These are phyloP conservation scores for Phytophthora multivora DNA, from an alignment of 352 stramenopile genomes.

Conservation along the genomic window DNA sequence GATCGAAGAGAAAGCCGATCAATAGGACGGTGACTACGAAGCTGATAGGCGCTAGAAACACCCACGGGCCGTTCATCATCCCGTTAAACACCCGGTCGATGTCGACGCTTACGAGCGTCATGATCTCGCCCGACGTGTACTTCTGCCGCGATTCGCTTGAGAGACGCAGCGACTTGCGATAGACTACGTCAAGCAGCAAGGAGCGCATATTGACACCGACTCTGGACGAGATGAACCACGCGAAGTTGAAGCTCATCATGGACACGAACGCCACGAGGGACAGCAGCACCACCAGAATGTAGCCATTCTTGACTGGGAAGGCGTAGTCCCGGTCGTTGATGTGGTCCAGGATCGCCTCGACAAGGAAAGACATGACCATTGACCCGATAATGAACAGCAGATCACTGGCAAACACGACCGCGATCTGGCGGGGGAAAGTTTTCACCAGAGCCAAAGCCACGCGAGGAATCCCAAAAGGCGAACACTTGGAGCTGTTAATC, in stretches of 20 bases:
- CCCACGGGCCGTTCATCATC: conserved; percentile 50
- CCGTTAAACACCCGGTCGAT: conserved; percentile 58
- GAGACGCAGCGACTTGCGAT: conserved; percentile 57
- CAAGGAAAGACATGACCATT: conserved; percentile 24
- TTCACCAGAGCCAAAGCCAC: conserved; percentile 23
- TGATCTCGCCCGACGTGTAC: conserved; percentile 62
- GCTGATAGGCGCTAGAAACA: conserved; percentile 32
- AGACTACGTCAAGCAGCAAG: conserved; percentile 54
- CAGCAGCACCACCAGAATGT: conserved; percentile 27
- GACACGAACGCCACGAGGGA: conserved; percentile 37
- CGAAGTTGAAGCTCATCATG: conserved; percentile 49
- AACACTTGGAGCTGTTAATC: conserved; percentile 6
- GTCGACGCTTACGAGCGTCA: conserved; percentile 60
- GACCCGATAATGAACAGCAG: conserved; percentile 28
- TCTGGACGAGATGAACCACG: conserved; percentile 51
- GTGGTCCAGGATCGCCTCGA: conserved; percentile 28
- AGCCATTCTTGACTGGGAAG: conserved; percentile 27
- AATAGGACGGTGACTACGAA: conserved; percentile 32
- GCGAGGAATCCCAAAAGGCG: conserved; percentile 18
- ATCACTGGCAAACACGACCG: conserved; percentile 23
- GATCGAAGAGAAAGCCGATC: conserved; percentile 29
- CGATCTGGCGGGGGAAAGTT: conserved; percentile 22
- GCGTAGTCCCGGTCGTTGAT: conserved; percentile 30
- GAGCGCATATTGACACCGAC: conserved; percentile 50
- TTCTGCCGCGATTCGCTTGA: conserved; percentile 43